These are phyloP conservation scores for Diaporthe velutina DNA, from an alignment of 2,329 filamentous ascomycete genomes.

Conservation along the genomic window DNA sequence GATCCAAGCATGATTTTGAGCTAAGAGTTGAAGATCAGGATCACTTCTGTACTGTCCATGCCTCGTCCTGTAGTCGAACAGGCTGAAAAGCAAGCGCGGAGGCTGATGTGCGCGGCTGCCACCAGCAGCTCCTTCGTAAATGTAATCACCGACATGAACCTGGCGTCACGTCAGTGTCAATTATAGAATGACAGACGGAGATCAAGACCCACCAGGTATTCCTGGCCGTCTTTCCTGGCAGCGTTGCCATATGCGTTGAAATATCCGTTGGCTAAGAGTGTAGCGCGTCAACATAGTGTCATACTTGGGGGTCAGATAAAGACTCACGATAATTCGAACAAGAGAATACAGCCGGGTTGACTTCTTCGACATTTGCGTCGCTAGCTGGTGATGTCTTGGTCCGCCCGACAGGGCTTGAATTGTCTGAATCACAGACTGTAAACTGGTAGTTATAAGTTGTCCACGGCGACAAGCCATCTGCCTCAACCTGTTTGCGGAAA, in stretches of 20 bases:
- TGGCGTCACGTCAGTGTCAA: background rate
- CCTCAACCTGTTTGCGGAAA: constrained; percentile 67
- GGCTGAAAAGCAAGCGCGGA: constrained; percentile 64
- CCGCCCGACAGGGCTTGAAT: constrained; percentile 71
- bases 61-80: constrained; percentile 71
- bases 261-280: constrained; percentile 61
- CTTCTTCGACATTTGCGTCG: constrained; percentile 66
- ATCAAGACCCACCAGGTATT: constrained; percentile 60
- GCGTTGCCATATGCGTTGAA: constrained; percentile 73
- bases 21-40: constrained; percentile 65
- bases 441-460: constrained; percentile 80
- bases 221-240: constrained; percentile 69
- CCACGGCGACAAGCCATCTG: constrained; percentile 70
- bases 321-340: constrained; percentile 75
- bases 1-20: constrained; percentile 72
- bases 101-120: constrained; percentile 64
- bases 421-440: constrained; percentile 73
- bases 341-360: constrained; percentile 78
- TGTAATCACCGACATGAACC: constrained; percentile 70
- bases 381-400: constrained; percentile 77
- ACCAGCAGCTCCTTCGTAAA: constrained; percentile 71
- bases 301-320: background rate
- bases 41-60: constrained; percentile 73
- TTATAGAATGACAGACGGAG: background rate
- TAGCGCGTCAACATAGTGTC: background rate